Evolutionary conservation across 805 yeast genomes (phyloP), one percentile per base, ranked within the genome.

Genomic region (Candida arabinofermentans): DNA sequence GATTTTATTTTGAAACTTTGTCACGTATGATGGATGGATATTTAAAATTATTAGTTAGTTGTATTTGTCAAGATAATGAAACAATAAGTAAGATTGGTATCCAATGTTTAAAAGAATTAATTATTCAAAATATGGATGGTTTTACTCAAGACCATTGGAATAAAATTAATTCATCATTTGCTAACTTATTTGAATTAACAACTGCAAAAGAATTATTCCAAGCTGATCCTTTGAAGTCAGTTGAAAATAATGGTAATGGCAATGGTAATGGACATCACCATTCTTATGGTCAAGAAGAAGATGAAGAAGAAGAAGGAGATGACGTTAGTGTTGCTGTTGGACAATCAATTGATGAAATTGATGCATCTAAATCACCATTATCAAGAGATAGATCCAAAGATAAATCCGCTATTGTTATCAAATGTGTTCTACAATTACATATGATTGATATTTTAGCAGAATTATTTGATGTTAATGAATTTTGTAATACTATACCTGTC

Each of bases 51-150:
- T 65, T 93, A 42, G 80, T 81, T 2, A 82, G 91, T 5, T 93
- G 99, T 64, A 87, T 93, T 38, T 88, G 96, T 54, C 99, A 93
- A 62, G 96, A 90, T 54, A 91, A 93, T 60, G 99, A 93, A 56
- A 90, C 98, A 0, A 89, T 95, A 54, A 95, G 97, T 0, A 75
- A 96, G 54, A 91, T 91, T 50, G 99, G 99, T 26, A 77, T 95
- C 55, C 79, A 91, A 8, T 90, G 99, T 60, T 71, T 93, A 44
- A 83, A 85, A 51, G 85, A 82, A 49, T 70, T 93, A 46, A 74
- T 93, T 43, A 65, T 81, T n/a, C 84, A 84, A 48, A 95, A 93
- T 58, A 76, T 81, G 50, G 52, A 63, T 8, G 79, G 78, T 53
- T 87, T 93, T 57, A 59, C 64, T 17, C 71, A 66, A 9, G 65